Evolutionary conservation across 2,329 filamentous ascomycete species (phyloP).

Genomic region (Macroventuria anomochaeta): DNA sequence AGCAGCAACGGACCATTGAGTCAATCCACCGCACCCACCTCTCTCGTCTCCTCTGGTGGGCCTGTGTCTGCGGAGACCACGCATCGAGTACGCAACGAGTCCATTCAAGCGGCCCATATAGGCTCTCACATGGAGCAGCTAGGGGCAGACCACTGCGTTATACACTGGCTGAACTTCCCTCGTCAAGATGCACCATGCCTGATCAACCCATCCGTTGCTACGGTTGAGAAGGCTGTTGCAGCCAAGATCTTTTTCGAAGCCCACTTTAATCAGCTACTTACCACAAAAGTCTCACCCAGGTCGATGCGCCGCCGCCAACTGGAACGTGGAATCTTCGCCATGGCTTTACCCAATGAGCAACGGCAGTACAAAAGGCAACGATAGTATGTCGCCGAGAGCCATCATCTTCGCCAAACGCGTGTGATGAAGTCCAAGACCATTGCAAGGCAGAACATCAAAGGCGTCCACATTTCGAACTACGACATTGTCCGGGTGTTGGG

Average conservation of each 20-base stretch:
- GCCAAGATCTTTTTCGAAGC: constrained; percentile 88
- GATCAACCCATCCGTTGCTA: constrained; percentile 56
- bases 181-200: constrained; percentile 43
- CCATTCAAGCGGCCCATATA: constrained; percentile 18
- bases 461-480: constrained; percentile 69
- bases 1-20: constrained; percentile 38
- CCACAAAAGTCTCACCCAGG: constrained; percentile 62
- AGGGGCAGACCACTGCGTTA: constrained; percentile 22
- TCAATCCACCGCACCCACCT: constrained; percentile 46
- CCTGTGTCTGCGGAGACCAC: constrained; percentile 40
- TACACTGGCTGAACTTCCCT: constrained; percentile 41
- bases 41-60: constrained; percentile 41
- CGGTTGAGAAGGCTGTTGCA: constrained; percentile 78
- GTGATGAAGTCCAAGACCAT: constrained; percentile 70
- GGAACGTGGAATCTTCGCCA: constrained; percentile 67
- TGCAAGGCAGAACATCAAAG: constrained; percentile 55
- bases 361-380: constrained; percentile 60
- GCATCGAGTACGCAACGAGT: constrained; percentile 27
- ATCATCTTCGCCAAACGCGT: constrained; percentile 76
- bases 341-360: constrained; percentile 64
- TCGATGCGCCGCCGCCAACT: constrained; percentile 67
- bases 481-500: constrained; percentile 83
- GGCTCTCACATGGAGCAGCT: constrained; percentile 26
- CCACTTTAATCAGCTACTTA: constrained; percentile 75
- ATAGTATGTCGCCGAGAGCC: constrained; percentile 72